phyloP scores from a whole-genome alignment of 371 early-diverging fungal species.

The Lichtheimia hyalospora region DNA sequence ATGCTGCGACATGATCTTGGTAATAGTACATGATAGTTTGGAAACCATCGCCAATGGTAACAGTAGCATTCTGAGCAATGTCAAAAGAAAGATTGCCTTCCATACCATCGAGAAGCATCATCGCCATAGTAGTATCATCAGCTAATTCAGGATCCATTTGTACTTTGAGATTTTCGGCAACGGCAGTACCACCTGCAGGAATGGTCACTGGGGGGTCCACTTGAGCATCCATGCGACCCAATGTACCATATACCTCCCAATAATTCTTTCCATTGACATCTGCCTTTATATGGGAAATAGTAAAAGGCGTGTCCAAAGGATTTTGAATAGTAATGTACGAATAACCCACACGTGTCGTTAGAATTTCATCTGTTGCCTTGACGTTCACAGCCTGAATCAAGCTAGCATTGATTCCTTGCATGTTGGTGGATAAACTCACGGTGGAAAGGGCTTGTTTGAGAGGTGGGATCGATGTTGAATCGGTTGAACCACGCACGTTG shows the following conservation, averaged over 20 bases:
- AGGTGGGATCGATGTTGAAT: constrained; percentile 42
- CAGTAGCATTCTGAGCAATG: constrained; percentile 32
- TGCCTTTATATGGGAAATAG: neutral
- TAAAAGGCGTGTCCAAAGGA: neutral
- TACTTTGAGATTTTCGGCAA: neutral
- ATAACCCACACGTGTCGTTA: neutral
- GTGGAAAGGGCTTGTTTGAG: constrained; percentile 47
- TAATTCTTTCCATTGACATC: neutral
- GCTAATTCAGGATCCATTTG: neutral
- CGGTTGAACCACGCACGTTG: constrained; percentile 35
- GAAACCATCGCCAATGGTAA: constrained; percentile 39
- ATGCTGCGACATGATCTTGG: constrained; percentile 16
- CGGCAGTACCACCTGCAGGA: neutral
- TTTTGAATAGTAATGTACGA: neutral
- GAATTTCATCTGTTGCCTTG: neutral
- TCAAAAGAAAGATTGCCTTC: constrained; percentile 7
- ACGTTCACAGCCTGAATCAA: neutral
- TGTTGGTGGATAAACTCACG: constrained; percentile 39
- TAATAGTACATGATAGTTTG: constrained; percentile 29
- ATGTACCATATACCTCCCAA: neutral
- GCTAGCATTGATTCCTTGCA: constrained; percentile 33
- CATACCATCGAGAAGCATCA: too few relatives aligned
- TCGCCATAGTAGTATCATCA: neutral
- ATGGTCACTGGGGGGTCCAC: neutral
- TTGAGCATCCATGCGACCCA: neutral